Evolutionary conservation across 768 basidiomycete genomes (phyloP), one percentile per base, ranked within the genome.

Genomic region (Leucosporidium creatinivorum): DNA sequence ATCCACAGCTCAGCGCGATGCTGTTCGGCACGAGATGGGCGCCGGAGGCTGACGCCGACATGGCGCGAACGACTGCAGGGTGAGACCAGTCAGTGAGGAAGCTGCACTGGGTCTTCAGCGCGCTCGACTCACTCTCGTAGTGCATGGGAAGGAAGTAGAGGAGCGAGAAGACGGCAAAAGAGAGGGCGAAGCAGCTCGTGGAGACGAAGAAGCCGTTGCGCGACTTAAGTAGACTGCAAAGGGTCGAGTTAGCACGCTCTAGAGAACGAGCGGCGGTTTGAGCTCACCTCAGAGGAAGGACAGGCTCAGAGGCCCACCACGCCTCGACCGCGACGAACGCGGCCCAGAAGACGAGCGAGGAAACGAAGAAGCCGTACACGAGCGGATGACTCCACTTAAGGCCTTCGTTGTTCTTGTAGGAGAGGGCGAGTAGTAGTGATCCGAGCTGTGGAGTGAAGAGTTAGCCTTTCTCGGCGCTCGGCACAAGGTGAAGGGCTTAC

Each of bases 11-110:
- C 63, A 96, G 83, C 58, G 89, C 86, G 69, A 91, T 88, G 47
- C 90, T 91, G 79, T 94, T 93, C 28, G 93, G 92, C 48, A 98
- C 79, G 26, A 99, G 80, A 80, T 93, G 93, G 1, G 63, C 58
- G 13, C 73, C 65, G 1, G 55, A 19, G 2, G 26, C 21, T 3
- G 51, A 55, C 7, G 54, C 44, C 3, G 56, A n/a, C 23, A 54
- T 33, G 31, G 89, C 79, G 74, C 85, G 82, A 48, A 92, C 92
- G 25, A 89, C 87, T 67, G 88, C n/a, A n/a, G 85, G 76, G 92
- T 94, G 80, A 89, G 94, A 84, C 94, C 78, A 9, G 92, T 91
- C 31, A 89, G 21, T 36, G 2, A 36, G 23, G 36, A 44, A 12
- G 23, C n/a, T n/a, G n/a, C n/a, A n/a, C n/a, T n/a, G n/a, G n/a